Base-by-base conservation (phyloP, 352 stramenopile genomes). In the Globisporangium uncinulatum region DNA sequence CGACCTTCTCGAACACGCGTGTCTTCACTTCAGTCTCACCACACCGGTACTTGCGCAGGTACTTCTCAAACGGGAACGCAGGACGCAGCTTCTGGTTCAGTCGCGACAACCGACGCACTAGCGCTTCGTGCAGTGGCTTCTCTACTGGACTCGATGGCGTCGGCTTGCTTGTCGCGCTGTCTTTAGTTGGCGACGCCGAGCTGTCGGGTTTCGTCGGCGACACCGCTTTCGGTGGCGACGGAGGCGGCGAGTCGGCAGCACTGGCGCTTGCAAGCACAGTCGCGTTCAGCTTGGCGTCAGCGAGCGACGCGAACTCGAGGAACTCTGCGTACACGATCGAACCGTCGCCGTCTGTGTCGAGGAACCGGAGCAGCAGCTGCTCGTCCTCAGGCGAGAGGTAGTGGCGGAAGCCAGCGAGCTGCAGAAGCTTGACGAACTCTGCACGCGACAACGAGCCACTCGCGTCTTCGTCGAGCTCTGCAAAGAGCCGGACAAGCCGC, bases 11-110 rank as follows among this genome's bases (percentile, higher is more conserved):
- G 49, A 92, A 92, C 24, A 86, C 75, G 10, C 70, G 69, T 42
- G 70, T 54, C 67, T 82, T 86, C 20, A 91, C 74, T 2, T 85
- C 76, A 11, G 43, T 60, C 47, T 69, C 48, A 6, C 68, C 70
- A 15, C 66, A 36, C 11, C 67, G 71, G 58, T 92, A 89, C 54
- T 90, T 92, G 43, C 64, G 63, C 31, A 90, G 83, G 55, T 92
- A 92, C 59, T 87, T 89, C 7, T 75, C 76, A 54, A 92, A 92
- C 0, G 77, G 76, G 55, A 92, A 92, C 14, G 54, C 61, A 7
- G 75, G 69, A 6, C 53, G 52, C 7, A 89, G 51, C 29, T 74
- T 73, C n/a, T 32, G 49, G 43, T 89, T 85, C 9, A 89, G 55
- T 48, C 64, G 73, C 29, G 56, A 67, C 3, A 91, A 70, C 6